A percentile compares a stretch with the other conserved stretches of the same genome.
phyloP scores from a whole-genome alignment of 306 rosid species.

The Prunus davidiana region DNA sequence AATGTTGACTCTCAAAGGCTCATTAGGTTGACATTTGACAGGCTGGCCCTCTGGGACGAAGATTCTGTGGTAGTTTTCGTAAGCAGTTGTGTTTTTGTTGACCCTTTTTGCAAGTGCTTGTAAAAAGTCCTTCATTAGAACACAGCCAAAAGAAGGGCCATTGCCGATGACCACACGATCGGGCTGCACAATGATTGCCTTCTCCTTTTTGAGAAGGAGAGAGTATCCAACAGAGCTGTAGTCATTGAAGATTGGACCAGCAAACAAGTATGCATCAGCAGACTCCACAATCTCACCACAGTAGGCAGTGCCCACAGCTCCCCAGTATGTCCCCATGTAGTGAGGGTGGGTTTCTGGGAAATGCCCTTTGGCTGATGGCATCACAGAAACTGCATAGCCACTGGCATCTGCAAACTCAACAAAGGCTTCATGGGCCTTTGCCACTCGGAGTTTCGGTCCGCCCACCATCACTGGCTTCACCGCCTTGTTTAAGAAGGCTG shows the following conservation, averaged over 20 bases:
- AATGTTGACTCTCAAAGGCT: conserved; percentile 45
- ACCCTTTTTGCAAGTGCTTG: conserved; percentile 35
- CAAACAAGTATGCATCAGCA: conserved; percentile 43
- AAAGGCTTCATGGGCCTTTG: conserved; percentile 37
- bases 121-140: conserved; percentile 49
- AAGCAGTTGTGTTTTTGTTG: conserved; percentile 35
- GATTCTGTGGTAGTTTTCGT: conserved; percentile 40
- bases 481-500: conserved; percentile 40
- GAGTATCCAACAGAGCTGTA: conserved; percentile 55
- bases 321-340: conserved; percentile 49
- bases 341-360: conserved; percentile 43
- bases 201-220: conserved; percentile 42
- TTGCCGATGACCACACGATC: conserved; percentile 33
- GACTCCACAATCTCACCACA: conserved; percentile 50
- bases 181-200: conserved; percentile 44
- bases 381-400: conserved; percentile 37
- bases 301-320: conserved; percentile 43
- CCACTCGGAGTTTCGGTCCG: conserved; percentile 45
- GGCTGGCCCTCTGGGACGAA: conserved; percentile 36
- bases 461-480: conserved; percentile 51
- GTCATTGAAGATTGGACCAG: conserved; percentile 46
- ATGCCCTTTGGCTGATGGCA: conserved; percentile 50
- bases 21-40: conserved; percentile 26
- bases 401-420: conserved; percentile 39
- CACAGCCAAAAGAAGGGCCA: conserved; percentile 44